phyloP scores from a whole-genome alignment of 1,284 basidiomycete species.

The Leccinum pachyderme region DNA sequence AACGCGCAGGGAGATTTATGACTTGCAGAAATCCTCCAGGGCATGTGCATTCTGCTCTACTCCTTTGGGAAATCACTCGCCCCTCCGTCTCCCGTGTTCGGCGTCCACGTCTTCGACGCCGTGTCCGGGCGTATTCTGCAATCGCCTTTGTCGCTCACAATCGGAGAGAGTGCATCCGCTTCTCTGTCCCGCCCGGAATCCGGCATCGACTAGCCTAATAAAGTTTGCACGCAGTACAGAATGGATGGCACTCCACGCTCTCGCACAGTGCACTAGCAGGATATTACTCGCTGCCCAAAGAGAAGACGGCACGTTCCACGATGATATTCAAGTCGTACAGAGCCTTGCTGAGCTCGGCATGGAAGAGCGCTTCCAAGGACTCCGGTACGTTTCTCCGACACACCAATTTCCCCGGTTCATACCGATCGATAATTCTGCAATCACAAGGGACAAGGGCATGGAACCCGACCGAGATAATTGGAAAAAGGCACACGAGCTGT shows the following conservation, averaged over 20 bases:
- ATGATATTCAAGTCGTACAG: conserved; percentile 50
- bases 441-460: conserved; percentile 24
- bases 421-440: not conserved
- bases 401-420: not conserved
- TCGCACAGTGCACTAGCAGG: conserved; percentile 62
- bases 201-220: conserved; percentile 60
- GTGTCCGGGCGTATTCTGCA: conserved; percentile 76
- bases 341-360: conserved; percentile 63
- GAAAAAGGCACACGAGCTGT: conserved; percentile 58
- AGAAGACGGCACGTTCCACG: conserved; percentile 40
- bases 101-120: conserved; percentile 39
- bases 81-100: conserved; percentile 51
- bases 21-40: conserved; percentile 52
- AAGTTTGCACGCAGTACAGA: conserved; percentile 53
- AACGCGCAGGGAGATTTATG: conserved; percentile 62
- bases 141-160: conserved; percentile 67
- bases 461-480: conserved; percentile 63
- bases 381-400: conserved; percentile 41
- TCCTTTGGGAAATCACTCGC: conserved; percentile 47
- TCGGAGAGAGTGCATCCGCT: conserved; percentile 65
- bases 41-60: conserved; percentile 72
- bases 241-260: conserved; percentile 78
- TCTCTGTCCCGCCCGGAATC: conserved; percentile 75
- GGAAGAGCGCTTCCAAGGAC: conserved; percentile 60
- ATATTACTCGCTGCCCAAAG: conserved; percentile 59